Conservation (phyloP, 2,329 filamentous ascomycete species). For the Fusarium setosum region DNA sequence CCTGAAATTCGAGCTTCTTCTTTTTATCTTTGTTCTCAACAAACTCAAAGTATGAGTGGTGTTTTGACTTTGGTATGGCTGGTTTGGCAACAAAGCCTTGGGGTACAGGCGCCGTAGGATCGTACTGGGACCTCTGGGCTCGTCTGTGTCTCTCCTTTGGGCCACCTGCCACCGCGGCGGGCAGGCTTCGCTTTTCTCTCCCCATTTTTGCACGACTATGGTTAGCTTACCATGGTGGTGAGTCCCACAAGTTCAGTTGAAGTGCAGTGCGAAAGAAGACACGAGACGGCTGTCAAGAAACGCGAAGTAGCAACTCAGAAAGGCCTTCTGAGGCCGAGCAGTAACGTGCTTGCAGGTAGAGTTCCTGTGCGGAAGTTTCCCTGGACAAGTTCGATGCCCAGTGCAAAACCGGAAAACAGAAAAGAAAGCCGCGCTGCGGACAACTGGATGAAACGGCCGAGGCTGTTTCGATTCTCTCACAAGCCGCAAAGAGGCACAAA, state of each 20-base stretch:
- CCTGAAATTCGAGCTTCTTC: constrained; percentile 72
- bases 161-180: constrained; percentile 45
- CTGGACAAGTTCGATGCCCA: constrained; percentile 17
- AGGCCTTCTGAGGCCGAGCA: constrained; percentile 26
- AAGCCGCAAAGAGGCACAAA: constrained; percentile 37
- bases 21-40: constrained; percentile 73
- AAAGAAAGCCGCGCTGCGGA: constrained; percentile 25
- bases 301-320: constrained; percentile 32
- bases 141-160: constrained; percentile 51
- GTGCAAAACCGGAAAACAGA: constrained; percentile 2
- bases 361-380: constrained; percentile 22
- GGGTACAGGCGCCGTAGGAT: constrained; percentile 48
- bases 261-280: constrained; percentile 7
- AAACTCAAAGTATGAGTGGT: constrained; percentile 72
- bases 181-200: constrained; percentile 49
- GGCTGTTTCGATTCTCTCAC: constrained; percentile 33
- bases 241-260: constrained; percentile 24
- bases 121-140: constrained; percentile 47
- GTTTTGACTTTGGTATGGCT: constrained; percentile 60
- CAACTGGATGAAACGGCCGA: constrained; percentile 34
- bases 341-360: constrained; percentile 19
- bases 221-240: constrained; percentile 45
- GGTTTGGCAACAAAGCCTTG: constrained; percentile 52
- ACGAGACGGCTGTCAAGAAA: constrained; percentile 25
- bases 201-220: constrained; percentile 47